A percentile compares a stretch with the other conserved stretches of the same genome.
phyloP scores from a whole-genome alignment of 441 rosid species.

The Brassica hybrid region DNA sequence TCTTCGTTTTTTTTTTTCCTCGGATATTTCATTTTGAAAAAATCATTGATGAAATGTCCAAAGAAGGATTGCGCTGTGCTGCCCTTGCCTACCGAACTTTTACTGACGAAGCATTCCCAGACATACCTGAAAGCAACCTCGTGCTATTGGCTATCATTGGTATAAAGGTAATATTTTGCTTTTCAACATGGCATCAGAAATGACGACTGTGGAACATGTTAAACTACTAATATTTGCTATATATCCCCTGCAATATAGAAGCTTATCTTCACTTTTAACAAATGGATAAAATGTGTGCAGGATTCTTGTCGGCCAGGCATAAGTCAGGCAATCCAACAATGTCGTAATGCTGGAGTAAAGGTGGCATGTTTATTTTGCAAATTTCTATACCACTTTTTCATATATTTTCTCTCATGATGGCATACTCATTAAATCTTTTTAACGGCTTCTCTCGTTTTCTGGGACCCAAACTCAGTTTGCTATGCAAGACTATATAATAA shows the following conservation, averaged over 20 bases:
- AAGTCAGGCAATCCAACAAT: neutral
- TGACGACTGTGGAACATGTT: constrained; percentile 2
- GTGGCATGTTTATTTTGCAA: neutral
- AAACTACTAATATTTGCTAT: neutral
- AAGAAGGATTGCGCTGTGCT: constrained; percentile 13
- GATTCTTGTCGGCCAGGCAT: constrained; percentile 3
- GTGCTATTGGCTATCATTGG: constrained; percentile 16
- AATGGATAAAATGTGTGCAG: constrained; percentile 1
- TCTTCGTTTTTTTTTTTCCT: neutral
- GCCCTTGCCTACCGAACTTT: neutral
- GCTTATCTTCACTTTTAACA: neutral
- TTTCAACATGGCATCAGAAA: neutral
- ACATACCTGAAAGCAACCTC: constrained; percentile 6
- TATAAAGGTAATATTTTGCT: neutral
- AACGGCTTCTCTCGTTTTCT: too few relatives aligned
- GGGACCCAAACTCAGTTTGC: too few relatives aligned
- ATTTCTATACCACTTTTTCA: neutral
- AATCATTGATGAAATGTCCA: neutral
- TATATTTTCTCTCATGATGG: neutral
- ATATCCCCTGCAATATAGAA: neutral
- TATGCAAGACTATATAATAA: neutral
- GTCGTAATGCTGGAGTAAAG: constrained; percentile 5
- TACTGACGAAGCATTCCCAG: neutral
- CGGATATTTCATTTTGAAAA: neutral
- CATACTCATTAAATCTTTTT: neutral